These are phyloP conservation scores for Nakataea oryzae DNA, from an alignment of 2,329 filamentous ascomycete genomes.

Conservation along the genomic window DNA sequence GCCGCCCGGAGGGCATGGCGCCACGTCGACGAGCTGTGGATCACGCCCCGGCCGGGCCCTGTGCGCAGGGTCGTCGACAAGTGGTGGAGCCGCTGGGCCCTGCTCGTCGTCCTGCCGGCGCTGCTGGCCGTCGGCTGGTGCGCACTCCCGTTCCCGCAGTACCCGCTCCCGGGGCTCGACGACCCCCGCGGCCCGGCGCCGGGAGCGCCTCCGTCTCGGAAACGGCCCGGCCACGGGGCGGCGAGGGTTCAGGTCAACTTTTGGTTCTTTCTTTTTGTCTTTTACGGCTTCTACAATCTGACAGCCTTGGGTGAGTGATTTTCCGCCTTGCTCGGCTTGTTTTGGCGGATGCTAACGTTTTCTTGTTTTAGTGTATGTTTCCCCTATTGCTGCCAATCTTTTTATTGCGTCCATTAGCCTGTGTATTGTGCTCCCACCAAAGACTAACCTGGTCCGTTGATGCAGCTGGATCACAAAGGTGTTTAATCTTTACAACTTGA, in stretches of 20 bases:
- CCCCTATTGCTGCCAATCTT: background rate
- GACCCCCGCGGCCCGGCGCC: slow-evolving; percentile 13
- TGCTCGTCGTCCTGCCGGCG: slow-evolving; percentile 52
- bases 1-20: slow-evolving; percentile 18
- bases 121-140: slow-evolving; percentile 53
- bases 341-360: background rate
- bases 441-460: background rate
- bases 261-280: slow-evolving; percentile 62
- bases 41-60: slow-evolving; percentile 47
- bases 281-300: slow-evolving; percentile 60
- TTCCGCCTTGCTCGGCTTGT: background rate
- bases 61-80: slow-evolving; percentile 47
- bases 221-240: slow-evolving; percentile 50
- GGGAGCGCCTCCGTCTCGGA: slow-evolving; percentile 15
- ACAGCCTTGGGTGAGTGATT: slow-evolving; percentile 35
- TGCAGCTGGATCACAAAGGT: slow-evolving; percentile 59
- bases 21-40: slow-evolving; percentile 42
- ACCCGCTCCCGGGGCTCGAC: slow-evolving; percentile 37
- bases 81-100: slow-evolving; percentile 54
- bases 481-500: slow-evolving; percentile 60
- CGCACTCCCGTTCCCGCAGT: slow-evolving; percentile 54
- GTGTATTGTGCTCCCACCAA: too few relatives aligned
- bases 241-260: slow-evolving; percentile 57
- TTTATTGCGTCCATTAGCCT: too few relatives aligned
- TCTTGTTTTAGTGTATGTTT: background rate